Evolutionary conservation across 768 basidiomycete species (phyloP).

Genomic region (Naematelia encephala): DNA sequence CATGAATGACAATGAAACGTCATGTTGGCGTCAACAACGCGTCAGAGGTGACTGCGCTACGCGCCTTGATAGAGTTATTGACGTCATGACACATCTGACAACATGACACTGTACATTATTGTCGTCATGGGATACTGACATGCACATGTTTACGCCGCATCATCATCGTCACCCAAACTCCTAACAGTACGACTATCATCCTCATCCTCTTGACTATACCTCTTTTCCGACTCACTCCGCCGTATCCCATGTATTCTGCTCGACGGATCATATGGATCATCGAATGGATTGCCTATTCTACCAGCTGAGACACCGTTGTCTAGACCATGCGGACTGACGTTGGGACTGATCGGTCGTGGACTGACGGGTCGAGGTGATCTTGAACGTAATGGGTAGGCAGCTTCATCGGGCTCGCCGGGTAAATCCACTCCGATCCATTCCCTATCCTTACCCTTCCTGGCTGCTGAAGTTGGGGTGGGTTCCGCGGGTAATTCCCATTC

Average conservation of each 20-base stretch:
- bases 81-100: no score
- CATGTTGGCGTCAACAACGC: neutral
- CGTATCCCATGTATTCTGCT: neutral
- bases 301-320: neutral
- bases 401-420: conserved; percentile 4
- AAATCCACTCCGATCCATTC: conserved; percentile 1
- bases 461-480: neutral
- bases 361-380: neutral
- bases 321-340: neutral
- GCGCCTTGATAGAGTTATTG: neutral
- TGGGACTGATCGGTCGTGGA: neutral
- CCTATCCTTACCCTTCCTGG: neutral
- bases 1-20: no score
- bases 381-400: conserved; percentile 4
- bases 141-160: neutral
- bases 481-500: conserved; percentile 6
- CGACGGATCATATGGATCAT: neutral
- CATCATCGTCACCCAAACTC: neutral
- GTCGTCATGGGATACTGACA: neutral
- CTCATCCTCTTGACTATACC: neutral
- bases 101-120: no score
- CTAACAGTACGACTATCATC: neutral
- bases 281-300: conserved; percentile 3
- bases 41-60: neutral
- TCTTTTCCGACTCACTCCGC: neutral